A percentile compares a stretch with the other conserved stretches of the same genome.
These are phyloP conservation scores for Vigna reflexopilosa DNA, from an alignment of 306 rosid genomes.

Conservation along the genomic window DNA sequence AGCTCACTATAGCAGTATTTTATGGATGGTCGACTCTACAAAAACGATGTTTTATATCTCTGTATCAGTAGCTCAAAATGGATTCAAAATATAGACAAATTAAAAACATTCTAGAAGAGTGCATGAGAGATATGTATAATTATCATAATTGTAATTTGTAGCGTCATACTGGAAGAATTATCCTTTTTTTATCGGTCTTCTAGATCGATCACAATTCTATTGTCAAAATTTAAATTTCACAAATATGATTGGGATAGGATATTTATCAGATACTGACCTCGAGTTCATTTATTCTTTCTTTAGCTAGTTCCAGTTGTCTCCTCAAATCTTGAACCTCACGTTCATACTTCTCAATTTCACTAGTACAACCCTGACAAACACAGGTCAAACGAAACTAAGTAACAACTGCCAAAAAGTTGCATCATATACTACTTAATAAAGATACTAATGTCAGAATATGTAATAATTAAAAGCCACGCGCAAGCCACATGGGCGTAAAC, in stretches of 20 bases:
- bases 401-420: not conserved
- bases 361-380: slow-evolving; percentile 57
- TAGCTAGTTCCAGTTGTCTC: slow-evolving; percentile 68
- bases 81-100: slow-evolving; percentile 10
- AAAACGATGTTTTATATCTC: slow-evolving; percentile 27
- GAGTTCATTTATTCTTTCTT: slow-evolving; percentile 70
- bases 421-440: not conserved
- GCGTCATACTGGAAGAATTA: slow-evolving; percentile 1
- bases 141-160: slow-evolving; percentile 30
- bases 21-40: not conserved
- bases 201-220: slow-evolving; percentile 2
- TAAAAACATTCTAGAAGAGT: slow-evolving; percentile 19
- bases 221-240: slow-evolving; percentile 13
- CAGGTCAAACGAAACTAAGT: slow-evolving; percentile 40
- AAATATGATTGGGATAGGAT: slow-evolving; percentile 27
- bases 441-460: not conserved
- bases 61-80: not conserved
- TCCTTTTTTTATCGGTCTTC: not conserved
- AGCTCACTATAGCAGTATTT: slow-evolving; percentile 20
- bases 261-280: slow-evolving; percentile 60
- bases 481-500: slow-evolving; percentile 1
- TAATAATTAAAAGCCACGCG: slow-evolving; percentile 18
- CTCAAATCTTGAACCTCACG: slow-evolving; percentile 66
- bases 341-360: slow-evolving; percentile 53
- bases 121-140: not conserved